Evolutionary conservation across 176 grass and related monocot species (phyloP), one percentile per base, ranked within the genome.

Genomic region (Tillandsia leiboldiana): DNA sequence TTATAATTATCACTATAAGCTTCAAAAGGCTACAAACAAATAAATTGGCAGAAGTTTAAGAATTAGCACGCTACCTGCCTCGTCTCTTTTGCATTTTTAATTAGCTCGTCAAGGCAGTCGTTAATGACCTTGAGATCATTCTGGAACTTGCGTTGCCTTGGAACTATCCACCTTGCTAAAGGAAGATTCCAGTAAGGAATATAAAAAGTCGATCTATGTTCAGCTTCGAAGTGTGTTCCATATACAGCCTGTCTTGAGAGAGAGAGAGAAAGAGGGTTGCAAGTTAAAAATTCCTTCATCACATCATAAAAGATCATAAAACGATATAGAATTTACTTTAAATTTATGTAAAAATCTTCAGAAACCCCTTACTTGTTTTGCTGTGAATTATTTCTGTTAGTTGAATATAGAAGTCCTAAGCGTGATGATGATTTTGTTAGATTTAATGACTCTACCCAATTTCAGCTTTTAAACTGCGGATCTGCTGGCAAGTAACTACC

Each of bases 141-240:
- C 48, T 76, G 81, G 80, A 96, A 96, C 61, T 92, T 92, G 10
- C 81, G 78, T 50, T 96, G 93, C 61, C 93, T 85, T 65, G 89
- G 93, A 58, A 96, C 93, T 26, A 96, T 81, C 88, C 88, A 96
- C 78, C 73, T 87, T 76, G 74, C 74, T 56, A 96, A 85, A 70
- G 88, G 93, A 77, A 96, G 73, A 79, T 96, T 96, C 93, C 93
- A 96, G 29, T 97, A 97, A 53, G 93, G 93, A 54, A 97, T 90
- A 51, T 97, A 97, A 82, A 97, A 97, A 7, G 89, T 97, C 14
- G 93, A 92, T 67, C 93, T 71, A 24, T 97, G 93, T 79, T 97
- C 93, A 74, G 93, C 93, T 83, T 97, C 93, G 33, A 92, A 96
- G 79, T 92, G 93, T 49, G 93, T 90, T 68, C 93, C 93, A 77